phyloP scores from a whole-genome alignment of 2,329 filamentous ascomycete species.

The Neopestalotiopsis sp. region DNA sequence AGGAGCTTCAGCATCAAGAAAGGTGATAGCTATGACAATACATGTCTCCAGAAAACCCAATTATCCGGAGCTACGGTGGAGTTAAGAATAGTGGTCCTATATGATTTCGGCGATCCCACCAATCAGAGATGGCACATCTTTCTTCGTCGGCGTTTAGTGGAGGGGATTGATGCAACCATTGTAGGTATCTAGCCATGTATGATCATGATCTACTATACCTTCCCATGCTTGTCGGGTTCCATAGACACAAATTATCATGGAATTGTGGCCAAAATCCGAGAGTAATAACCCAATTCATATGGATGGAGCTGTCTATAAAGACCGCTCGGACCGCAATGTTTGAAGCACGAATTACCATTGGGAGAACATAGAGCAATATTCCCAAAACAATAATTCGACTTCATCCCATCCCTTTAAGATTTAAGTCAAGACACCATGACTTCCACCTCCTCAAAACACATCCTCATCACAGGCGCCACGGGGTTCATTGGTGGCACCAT shows the following conservation, averaged over 20 bases:
- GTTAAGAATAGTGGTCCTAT: neutral
- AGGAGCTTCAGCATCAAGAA: neutral
- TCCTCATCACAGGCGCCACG: conserved; percentile 30
- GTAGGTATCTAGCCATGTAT: neutral
- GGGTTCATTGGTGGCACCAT: conserved; percentile 28
- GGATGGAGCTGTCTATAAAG: neutral
- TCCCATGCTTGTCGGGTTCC: neutral
- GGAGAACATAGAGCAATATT: neutral
- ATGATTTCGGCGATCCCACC: neutral
- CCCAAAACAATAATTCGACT: neutral
- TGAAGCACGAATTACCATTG: neutral
- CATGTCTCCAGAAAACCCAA: neutral
- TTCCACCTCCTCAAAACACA: conserved; percentile 21
- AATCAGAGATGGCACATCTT: neutral
- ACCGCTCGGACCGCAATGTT: neutral
- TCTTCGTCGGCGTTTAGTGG: neutral
- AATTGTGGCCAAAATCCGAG: neutral
- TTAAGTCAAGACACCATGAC: conserved; percentile 16
- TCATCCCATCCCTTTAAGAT: neutral
- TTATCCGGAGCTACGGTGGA: neutral
- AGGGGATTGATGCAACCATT: neutral
- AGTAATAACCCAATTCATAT: neutral
- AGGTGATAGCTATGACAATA: neutral
- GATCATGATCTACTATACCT: neutral
- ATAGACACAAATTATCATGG: neutral